Conservation (phyloP, 2,329 filamentous ascomycete genomes). For the Microascus cirrosus region DNA sequence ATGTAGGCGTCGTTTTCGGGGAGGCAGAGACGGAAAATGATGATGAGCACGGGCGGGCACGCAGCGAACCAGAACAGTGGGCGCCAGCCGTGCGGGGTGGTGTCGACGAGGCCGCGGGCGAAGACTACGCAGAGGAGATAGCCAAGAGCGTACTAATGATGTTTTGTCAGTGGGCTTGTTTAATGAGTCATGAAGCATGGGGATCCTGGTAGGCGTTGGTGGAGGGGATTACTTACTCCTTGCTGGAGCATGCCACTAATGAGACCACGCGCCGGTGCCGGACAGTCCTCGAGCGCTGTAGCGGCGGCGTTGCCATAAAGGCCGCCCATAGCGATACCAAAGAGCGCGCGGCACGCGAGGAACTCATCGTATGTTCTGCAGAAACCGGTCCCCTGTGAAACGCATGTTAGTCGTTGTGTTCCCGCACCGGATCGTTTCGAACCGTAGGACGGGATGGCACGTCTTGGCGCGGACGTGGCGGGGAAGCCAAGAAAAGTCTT, state of each 20-base stretch:
- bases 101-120: slow-evolving; percentile 57
- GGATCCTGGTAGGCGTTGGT: neutral
- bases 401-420: neutral
- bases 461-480: too few species aligned
- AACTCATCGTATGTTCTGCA: slow-evolving; percentile 58
- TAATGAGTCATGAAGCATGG: neutral
- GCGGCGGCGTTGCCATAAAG: slow-evolving; percentile 69
- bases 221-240: slow-evolving; percentile 29
- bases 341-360: slow-evolving; percentile 62
- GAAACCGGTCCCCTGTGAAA: slow-evolving; percentile 54
- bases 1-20: slow-evolving; percentile 69
- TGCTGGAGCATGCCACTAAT: slow-evolving; percentile 70
- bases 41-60: slow-evolving; percentile 68
- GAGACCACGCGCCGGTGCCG: slow-evolving; percentile 55
- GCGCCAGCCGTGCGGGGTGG: slow-evolving; percentile 70
- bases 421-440: too few species aligned
- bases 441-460: too few species aligned
- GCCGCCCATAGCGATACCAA: slow-evolving; percentile 75
- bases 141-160: slow-evolving; percentile 42
- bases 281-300: slow-evolving; percentile 67
- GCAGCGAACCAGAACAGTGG: slow-evolving; percentile 87
- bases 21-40: slow-evolving; percentile 63
- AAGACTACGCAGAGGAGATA: slow-evolving; percentile 54
- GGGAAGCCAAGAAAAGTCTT: too few species aligned
- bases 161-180: neutral